Evolutionary conservation across 768 basidiomycete species (phyloP), one percentile per base, ranked within the genome.

Genomic region (Lactarius tabidus): DNA sequence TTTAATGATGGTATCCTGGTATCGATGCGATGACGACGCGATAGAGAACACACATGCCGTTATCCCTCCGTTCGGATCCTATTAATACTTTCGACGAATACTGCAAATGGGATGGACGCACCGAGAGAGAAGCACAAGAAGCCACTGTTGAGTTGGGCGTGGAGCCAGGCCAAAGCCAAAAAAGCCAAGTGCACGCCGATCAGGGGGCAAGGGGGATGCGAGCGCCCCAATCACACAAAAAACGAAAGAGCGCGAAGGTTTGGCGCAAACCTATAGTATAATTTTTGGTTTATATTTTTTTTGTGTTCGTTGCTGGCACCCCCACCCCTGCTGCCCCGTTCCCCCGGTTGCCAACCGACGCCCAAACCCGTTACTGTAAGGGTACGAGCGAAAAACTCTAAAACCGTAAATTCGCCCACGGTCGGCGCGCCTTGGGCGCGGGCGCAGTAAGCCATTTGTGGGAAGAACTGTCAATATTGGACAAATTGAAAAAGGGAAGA

Each of bases 381-480:
- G 8, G 14, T 3, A 8, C 33, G 10, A 29, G 7, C 29, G 17
- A 14, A 54, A 48, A 54, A 29, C 31, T 33, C 20, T 29, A 54
- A 54, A 54, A 53, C 28, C 28, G 20, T 29, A 54, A 54, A 54
- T 29, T 29, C 7, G 8, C 20, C 29, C 31, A 2, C 33, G 59
- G 59, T 10, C 10, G 59, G 59, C 45, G 59, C 59, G 59, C 48
- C 48, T 60, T 60, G 59, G 59, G 48, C 59, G 59, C 31, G 45
- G 59, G 59, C 48, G 59, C 59, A 20, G 51, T 15, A 4, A 3
- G 48, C 31, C 48, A 20, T 54, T 31, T 54, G 31, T 54, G 53
- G 48, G 18, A 51, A 6, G n/a, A n/a, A n/a, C n/a, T n/a, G n/a
- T n/a, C n/a, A n/a, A n/a, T n/a, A n/a, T n/a, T 10, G 26, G 48